Evolutionary conservation across 2,329 filamentous ascomycete species (phyloP), one percentile per base, ranked within the genome.

Genomic region (Alternaria dauci): DNA sequence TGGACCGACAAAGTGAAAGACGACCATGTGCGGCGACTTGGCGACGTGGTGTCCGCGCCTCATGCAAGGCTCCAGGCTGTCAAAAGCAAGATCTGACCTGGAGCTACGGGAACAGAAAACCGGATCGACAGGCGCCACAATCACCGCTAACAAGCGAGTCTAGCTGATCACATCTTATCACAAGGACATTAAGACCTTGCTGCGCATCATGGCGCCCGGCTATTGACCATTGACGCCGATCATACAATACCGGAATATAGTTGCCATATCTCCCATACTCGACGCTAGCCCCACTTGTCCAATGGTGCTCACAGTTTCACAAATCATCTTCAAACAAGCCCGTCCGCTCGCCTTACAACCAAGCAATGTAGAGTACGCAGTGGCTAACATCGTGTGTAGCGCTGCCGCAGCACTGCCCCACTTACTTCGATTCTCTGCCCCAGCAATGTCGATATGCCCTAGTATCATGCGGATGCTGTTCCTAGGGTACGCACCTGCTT

Each of bases 191-290:
- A 47, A 50, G 46, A 44, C 63, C 44, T 53, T 61, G 64, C 62
- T 61, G 59, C 53, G 52, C 48, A 56, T 61, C 62, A 44, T 58
- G 48, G 59, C 47, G 47, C 56, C 42, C 58, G 58, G 53, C 51
- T 32, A 50, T 57, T 55, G 59, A 48, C 61, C 30, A 34, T 54
- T 52, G 62, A 59, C 59, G 64, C 51, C 64, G 64, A 68, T 66
- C 66, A 59, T 58, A 62, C 52, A 58, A 36, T 59, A 66, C 60
- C 59, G 53, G 58, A 57, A 50, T 59, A 62, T 61, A 52, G 54
- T 25, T 64, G 63, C 63, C 57, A 63, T 36, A 63, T 63, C 65
- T 55, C 48, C 56, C 62, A 62, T 58, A 58, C 43, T 28, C 51
- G 51, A 50, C 26, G 56, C 54, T 34, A 55, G 28, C 52, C 47